These are phyloP conservation scores for Dendrobium officinale DNA, from an alignment of 106 monocot genomes.

Conservation along the genomic window DNA sequence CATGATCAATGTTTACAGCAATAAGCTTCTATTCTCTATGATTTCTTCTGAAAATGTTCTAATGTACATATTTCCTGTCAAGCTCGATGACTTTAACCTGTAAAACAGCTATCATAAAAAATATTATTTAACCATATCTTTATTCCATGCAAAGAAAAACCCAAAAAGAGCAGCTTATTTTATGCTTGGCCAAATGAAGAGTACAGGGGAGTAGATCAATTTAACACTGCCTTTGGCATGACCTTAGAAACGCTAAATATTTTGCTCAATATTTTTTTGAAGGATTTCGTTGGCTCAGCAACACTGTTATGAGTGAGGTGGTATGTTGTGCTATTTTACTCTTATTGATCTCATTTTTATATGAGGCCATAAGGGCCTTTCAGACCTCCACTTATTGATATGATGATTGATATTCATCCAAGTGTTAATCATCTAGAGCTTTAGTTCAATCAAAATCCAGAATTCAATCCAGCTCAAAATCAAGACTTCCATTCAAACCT, in stretches of 20 bases:
- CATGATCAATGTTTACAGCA: not conserved
- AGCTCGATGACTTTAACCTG: not conserved
- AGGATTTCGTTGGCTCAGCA: no score
- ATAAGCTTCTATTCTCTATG: not conserved
- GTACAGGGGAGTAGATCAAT: not conserved
- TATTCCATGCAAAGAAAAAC: not conserved
- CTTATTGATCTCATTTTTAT: no score
- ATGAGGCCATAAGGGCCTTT: no score
- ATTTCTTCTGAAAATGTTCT: not conserved
- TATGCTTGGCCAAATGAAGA: not conserved
- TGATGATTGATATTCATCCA: no score
- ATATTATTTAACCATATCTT: not conserved
- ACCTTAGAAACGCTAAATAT: not conserved
- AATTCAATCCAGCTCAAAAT: no score
- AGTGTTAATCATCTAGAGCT: no score
- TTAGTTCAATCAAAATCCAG: no score
- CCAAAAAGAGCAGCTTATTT: not conserved
- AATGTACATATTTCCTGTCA: not conserved
- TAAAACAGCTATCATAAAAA: not conserved
- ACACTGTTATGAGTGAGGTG: no score
- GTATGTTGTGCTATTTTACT: no score
- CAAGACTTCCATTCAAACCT: no score
- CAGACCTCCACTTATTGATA: no score
- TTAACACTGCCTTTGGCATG: not conserved
- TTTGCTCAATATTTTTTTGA: no score